phyloP scores from a whole-genome alignment of 2,329 filamentous ascomycete genomes.

The Aotearoamyces nothofagi region DNA sequence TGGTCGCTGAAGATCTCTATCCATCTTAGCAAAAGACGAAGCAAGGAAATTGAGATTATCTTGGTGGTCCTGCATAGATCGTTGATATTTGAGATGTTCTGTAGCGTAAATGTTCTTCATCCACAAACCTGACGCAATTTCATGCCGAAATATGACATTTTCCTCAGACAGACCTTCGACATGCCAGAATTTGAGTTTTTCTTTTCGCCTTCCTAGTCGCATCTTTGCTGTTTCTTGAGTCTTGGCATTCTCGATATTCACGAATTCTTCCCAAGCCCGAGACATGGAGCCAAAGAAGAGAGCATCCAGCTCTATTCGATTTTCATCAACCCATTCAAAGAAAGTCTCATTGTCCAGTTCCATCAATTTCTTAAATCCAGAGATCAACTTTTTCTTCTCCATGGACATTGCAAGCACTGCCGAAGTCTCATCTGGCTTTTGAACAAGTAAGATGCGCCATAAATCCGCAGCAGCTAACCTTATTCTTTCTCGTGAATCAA shows the following conservation, averaged over 20 bases:
- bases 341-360: slow-evolving; percentile 85
- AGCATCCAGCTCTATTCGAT: slow-evolving; percentile 61
- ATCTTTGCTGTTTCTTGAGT: slow-evolving; percentile 61
- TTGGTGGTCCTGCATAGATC: slow-evolving; percentile 81
- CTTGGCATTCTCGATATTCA: slow-evolving; percentile 63
- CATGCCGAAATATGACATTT: slow-evolving; percentile 64
- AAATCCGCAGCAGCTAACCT: slow-evolving; percentile 67
- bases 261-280: slow-evolving; percentile 79
- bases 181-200: slow-evolving; percentile 71
- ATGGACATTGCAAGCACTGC: slow-evolving; percentile 54
- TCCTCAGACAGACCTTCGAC: slow-evolving; percentile 52
- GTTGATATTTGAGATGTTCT: slow-evolving; percentile 82
- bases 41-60: slow-evolving; percentile 71
- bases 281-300: slow-evolving; percentile 74
- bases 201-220: slow-evolving; percentile 61
- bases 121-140: slow-evolving; percentile 79
- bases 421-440: slow-evolving; percentile 74
- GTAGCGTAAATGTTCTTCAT: slow-evolving; percentile 89
- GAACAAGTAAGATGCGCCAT: slow-evolving; percentile 83
- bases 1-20: slow-evolving; percentile 61
- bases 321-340: slow-evolving; percentile 72
- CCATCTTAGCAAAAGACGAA: slow-evolving; percentile 63
- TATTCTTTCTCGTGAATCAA: slow-evolving; percentile 52
- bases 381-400: slow-evolving; percentile 56
- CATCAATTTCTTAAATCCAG: slow-evolving; percentile 69